Conservation (phyloP, 2,329 filamentous ascomycete genomes). For the Sclerotinia nivalis region DNA sequence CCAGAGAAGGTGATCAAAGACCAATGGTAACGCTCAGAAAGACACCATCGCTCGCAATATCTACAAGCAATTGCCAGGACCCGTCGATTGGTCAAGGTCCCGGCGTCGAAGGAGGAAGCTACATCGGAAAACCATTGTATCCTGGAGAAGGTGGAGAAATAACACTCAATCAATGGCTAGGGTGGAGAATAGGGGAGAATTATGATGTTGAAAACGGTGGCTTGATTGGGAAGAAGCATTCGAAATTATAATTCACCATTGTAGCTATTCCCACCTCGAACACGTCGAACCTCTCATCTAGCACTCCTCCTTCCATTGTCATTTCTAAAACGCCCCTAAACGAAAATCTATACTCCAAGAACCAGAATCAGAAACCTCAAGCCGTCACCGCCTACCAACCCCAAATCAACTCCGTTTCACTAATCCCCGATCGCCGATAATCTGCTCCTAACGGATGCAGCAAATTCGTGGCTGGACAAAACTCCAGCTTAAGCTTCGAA, state of each 20-base stretch:
- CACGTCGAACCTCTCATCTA: neutral
- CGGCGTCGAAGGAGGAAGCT: constrained; percentile 67
- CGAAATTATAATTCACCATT: constrained; percentile 46
- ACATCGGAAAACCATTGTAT: constrained; percentile 57
- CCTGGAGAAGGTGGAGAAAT: constrained; percentile 74
- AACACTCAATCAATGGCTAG: constrained; percentile 69
- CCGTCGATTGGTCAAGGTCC: constrained; percentile 56
- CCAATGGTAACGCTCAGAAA: constrained; percentile 67
- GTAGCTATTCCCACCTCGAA: neutral
- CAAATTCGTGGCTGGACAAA: constrained; percentile 6
- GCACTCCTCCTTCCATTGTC: neutral
- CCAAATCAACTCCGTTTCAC: constrained; percentile 7
- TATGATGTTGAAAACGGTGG: constrained; percentile 67
- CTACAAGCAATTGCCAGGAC: constrained; percentile 46
- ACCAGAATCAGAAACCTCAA: neutral
- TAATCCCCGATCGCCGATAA: neutral
- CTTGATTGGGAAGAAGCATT: constrained; percentile 51
- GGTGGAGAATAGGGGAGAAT: constrained; percentile 71
- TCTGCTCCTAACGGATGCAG: constrained; percentile 6
- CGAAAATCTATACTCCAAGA: constrained; percentile 19
- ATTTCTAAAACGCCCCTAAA: constrained; percentile 13
- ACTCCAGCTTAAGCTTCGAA: neutral
- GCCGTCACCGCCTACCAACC: neutral
- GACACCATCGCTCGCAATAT: constrained; percentile 68
- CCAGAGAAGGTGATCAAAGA: constrained; percentile 67